Evolutionary conservation across 495 filamentous ascomycete genomes (phyloP).

Genomic region (Aspergillus coremiiformis): DNA sequence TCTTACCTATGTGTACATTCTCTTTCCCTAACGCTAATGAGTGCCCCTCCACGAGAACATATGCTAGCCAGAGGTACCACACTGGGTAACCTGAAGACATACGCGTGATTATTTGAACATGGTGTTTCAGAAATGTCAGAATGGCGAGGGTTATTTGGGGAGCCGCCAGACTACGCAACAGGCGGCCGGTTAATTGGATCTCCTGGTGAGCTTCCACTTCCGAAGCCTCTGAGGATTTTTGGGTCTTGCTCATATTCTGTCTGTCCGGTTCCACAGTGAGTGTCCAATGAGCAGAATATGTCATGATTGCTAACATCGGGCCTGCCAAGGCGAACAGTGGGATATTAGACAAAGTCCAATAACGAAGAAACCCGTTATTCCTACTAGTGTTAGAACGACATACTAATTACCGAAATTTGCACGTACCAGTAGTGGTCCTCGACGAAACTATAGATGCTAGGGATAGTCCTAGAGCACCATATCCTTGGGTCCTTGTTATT

Average conservation of each 20-base stretch:
- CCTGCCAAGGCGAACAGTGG: slow-evolving; percentile 1
- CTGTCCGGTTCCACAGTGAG: neutral
- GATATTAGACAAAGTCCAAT: slow-evolving; percentile 7
- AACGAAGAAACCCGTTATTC: slow-evolving; percentile 6
- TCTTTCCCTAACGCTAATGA: neutral
- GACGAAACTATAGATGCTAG: slow-evolving; percentile 7
- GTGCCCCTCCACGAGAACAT: neutral
- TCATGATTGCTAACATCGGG: slow-evolving; percentile 3
- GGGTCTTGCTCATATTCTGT: neutral
- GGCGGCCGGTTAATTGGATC: neutral
- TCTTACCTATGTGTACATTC: neutral
- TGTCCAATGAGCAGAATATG: neutral
- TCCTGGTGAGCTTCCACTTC: neutral
- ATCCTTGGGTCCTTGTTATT: neutral
- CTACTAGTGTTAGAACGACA: neutral
- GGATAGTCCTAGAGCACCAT: neutral
- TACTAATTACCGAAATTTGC: neutral
- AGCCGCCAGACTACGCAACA: slow-evolving; percentile 5
- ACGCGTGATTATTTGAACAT: slow-evolving; percentile 8
- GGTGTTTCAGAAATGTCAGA: neutral
- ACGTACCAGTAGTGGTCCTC: slow-evolving; percentile 7
- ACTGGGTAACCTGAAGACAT: slow-evolving; percentile 4
- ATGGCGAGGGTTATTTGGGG: slow-evolving; percentile 1
- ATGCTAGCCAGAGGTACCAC: slow-evolving; percentile 8
- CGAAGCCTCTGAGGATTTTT: neutral